These are phyloP conservation scores for Lentinus polychrous DNA, from an alignment of 1,284 basidiomycete species.

Conservation along the genomic window DNA sequence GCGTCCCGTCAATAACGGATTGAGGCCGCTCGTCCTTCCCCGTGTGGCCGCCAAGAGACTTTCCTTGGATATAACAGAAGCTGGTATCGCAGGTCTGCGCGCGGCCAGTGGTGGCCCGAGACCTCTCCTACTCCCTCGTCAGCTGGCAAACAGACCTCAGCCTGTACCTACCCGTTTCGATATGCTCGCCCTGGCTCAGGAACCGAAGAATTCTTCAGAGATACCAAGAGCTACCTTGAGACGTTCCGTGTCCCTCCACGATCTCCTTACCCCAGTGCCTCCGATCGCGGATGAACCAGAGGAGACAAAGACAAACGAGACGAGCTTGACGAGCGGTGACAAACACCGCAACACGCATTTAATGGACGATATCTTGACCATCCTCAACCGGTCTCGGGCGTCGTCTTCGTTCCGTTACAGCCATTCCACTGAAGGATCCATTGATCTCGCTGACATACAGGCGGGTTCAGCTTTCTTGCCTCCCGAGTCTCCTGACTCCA, in stretches of 20 bases:
- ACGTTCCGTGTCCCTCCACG: not conserved
- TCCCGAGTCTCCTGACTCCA: too few relatives aligned
- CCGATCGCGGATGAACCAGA: too few relatives aligned
- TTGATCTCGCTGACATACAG: too few relatives aligned
- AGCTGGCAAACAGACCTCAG: not conserved
- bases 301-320: not conserved
- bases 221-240: not conserved
- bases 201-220: not conserved
- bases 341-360: not conserved
- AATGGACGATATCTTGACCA: not conserved
- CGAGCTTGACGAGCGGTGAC: not conserved
- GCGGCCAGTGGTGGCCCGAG: not conserved
- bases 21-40: conserved; percentile 3
- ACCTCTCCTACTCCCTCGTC: conserved; percentile 1
- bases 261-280: not conserved
- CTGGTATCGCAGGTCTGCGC: not conserved
- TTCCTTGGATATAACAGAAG: not conserved
- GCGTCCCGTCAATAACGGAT: conserved; percentile 3
- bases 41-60: not conserved
- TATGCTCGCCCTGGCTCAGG: not conserved
- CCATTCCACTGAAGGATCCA: too few relatives aligned
- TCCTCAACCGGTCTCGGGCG: not conserved
- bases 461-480: too few relatives aligned
- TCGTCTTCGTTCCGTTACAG: too few relatives aligned
- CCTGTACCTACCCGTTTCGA: not conserved